Conservation (phyloP, 345 rosid species). For the Camelina sativa region DNA sequence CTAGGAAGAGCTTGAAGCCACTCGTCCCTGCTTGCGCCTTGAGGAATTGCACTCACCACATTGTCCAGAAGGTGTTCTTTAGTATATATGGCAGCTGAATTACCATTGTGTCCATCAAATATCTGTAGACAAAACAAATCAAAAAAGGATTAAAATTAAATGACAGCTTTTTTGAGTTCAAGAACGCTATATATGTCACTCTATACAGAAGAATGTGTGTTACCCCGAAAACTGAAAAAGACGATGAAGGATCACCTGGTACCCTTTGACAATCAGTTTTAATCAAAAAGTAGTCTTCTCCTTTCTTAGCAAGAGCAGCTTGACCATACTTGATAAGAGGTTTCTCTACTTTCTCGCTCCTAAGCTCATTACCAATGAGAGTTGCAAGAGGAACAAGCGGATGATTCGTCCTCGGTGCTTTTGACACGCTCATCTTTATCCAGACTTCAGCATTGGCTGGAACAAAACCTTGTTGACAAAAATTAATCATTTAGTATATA, state of each 20-base stretch:
- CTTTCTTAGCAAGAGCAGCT: slow-evolving; percentile 97
- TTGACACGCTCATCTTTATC: slow-evolving; percentile 71
- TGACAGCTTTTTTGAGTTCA: not conserved
- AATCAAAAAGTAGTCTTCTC: slow-evolving; percentile 92
- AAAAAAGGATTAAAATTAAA: slow-evolving; percentile 25
- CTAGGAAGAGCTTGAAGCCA: slow-evolving; percentile 99
- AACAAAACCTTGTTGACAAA: not conserved
- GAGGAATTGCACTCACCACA: slow-evolving; percentile 93
- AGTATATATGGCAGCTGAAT: slow-evolving; percentile 93
- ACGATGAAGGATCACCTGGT: slow-evolving; percentile 74
- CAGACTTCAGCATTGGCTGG: slow-evolving; percentile 57
- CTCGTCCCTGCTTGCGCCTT: slow-evolving; percentile 69
- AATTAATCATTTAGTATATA: not conserved
- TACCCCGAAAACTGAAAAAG: slow-evolving; percentile 99
- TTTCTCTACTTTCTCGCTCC: slow-evolving; percentile 82
- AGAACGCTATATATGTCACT: not conserved
- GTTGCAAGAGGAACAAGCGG: slow-evolving; percentile 92
- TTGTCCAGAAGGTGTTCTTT: slow-evolving; percentile 82
- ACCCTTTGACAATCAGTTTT: slow-evolving; percentile 80
- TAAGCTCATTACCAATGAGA: slow-evolving; percentile 89
- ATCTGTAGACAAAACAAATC: slow-evolving; percentile 53
- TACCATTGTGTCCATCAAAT: slow-evolving; percentile 98
- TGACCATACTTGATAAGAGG: slow-evolving; percentile 93
- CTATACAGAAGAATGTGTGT: not conserved
- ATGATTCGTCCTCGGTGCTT: slow-evolving; percentile 64